These are phyloP conservation scores for Eimeria maxima DNA, from an alignment of 169 alveolate genomes.

Conservation along the genomic window DNA sequence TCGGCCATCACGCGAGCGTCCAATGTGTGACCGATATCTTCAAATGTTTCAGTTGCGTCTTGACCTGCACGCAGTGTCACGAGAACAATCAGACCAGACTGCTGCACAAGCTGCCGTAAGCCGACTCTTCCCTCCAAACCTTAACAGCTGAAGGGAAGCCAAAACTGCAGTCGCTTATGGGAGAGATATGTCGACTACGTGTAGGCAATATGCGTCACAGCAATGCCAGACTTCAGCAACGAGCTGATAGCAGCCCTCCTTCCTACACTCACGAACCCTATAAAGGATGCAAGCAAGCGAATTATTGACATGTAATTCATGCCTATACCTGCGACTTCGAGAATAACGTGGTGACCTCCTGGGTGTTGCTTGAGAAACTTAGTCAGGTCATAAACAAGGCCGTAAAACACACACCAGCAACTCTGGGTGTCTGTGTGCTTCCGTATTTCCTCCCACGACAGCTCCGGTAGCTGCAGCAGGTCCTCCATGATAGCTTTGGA, in stretches of 20 bases:
- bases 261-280: neutral
- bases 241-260: neutral
- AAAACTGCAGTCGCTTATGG: too few relatives aligned
- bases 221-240: neutral
- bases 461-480: slow-evolving; percentile 50
- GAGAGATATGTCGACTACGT: neutral
- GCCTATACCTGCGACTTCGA: slow-evolving; percentile 86
- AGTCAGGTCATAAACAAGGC: slow-evolving; percentile 89
- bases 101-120: neutral
- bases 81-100: neutral
- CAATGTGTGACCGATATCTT: slow-evolving; percentile 79
- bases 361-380: slow-evolving; percentile 88
- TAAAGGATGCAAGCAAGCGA: neutral
- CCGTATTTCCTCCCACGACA: slow-evolving; percentile 83
- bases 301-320: neutral
- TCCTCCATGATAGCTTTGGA: slow-evolving; percentile 31
- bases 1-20: slow-evolving; percentile 79
- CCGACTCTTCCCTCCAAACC: neutral
- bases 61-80: slow-evolving; percentile 19
- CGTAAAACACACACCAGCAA: slow-evolving; percentile 89
- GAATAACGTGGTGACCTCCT: slow-evolving; percentile 88
- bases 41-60: slow-evolving; percentile 83
- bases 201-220: neutral
- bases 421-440: slow-evolving; percentile 86
- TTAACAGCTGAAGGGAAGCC: neutral